A percentile compares a stretch with the other conserved stretches of the same genome.
These are phyloP conservation scores for Canna indica DNA, from an alignment of 176 grass and related monocot genomes.

Conservation along the genomic window DNA sequence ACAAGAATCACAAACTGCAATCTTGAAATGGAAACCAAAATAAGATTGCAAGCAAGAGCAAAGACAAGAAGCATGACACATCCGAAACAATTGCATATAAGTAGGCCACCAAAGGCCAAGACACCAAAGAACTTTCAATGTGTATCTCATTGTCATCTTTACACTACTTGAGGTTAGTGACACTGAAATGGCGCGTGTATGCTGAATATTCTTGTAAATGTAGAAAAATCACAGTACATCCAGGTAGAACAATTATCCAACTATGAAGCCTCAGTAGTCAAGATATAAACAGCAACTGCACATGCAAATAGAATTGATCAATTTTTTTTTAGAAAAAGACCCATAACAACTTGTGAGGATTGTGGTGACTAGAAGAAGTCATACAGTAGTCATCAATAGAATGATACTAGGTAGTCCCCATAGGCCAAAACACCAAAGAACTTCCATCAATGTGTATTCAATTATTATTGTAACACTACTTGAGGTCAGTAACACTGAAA, in stretches of 20 bases:
- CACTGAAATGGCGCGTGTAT: background rate
- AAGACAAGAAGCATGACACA: background rate
- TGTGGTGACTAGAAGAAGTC: too few relatives aligned
- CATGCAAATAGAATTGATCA: too few relatives aligned
- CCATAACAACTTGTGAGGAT: too few relatives aligned
- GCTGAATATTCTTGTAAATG: background rate
- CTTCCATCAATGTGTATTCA: background rate
- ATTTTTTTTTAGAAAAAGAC: too few relatives aligned
- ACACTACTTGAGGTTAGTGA: background rate
- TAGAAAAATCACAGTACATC: background rate
- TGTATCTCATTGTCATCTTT: background rate
- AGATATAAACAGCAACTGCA: background rate
- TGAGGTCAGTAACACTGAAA: background rate
- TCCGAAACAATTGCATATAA: background rate
- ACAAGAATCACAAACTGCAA: background rate
- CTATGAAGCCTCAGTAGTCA: background rate
- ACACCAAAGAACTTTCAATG: background rate
- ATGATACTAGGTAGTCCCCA: background rate
- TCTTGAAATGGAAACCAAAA: background rate
- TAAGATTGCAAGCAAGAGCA: background rate
- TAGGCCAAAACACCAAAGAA: background rate
- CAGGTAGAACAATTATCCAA: background rate
- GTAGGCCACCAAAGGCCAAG: background rate
- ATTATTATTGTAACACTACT: background rate
- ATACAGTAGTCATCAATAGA: too few relatives aligned